Percentiles rank a stretch among this genome's conserved stretches.
phyloP scores from a whole-genome alignment of 129 eudicot species.

The Chrysanthemum lavandulifolium region DNA sequence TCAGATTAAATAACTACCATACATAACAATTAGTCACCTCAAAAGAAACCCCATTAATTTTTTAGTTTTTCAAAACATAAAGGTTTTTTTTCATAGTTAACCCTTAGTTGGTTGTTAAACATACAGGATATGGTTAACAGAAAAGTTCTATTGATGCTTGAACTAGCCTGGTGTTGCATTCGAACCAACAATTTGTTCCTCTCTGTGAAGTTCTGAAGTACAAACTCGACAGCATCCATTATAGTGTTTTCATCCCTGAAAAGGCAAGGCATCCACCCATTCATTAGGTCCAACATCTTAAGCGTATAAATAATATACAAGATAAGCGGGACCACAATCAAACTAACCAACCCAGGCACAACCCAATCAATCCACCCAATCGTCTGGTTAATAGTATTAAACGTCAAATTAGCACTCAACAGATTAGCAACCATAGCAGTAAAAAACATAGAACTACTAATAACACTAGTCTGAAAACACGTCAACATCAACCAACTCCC shows the following conservation, averaged over 20 bases:
- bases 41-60: constrained; percentile 37
- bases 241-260: constrained; percentile 90
- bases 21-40: constrained; percentile 27
- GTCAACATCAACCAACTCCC: no score
- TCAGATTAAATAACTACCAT: constrained; percentile 33
- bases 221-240: constrained; percentile 93
- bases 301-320: no score
- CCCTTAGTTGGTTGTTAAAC: no score
- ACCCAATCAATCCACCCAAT: no score
- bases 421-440: no score
- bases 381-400: no score
- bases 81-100: constrained; percentile 6
- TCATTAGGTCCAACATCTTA: constrained; percentile 25
- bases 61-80: constrained; percentile 28
- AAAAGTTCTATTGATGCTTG: constrained; percentile 11
- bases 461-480: no score
- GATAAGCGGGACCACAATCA: no score
- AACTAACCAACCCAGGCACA: no score
- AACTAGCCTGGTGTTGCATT: constrained; percentile 94
- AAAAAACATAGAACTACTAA: no score
- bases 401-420: no score
- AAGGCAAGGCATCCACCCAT: constrained; percentile 21
- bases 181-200: constrained; percentile 98
- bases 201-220: constrained; percentile 92
- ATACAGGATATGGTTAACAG: no score